Base-by-base conservation (phyloP, 2,329 filamentous ascomycete genomes). In the Penicillium sp. region DNA sequence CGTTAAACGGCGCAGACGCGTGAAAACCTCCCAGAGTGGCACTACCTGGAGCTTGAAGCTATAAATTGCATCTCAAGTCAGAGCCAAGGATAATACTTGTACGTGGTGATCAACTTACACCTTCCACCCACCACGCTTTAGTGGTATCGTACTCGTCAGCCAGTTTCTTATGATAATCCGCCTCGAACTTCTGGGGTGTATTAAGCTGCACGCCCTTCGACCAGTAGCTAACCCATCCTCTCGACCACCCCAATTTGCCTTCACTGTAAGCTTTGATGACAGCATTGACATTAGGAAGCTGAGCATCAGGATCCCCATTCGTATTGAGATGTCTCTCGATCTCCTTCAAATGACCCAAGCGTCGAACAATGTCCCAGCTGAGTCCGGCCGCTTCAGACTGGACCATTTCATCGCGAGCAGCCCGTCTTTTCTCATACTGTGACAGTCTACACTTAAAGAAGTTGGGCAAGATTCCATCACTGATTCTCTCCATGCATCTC, bases 151-250 rank as follows among this genome's bases (percentile, higher is more conserved):
- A 12, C 5, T 26, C 28, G n/a, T 16, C 16, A 9, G 38, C 11
- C 19, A 31, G 19, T 22, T 11, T 38, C 10, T 42, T 43, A 17
- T 56, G 40, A 12, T 49, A 10, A 7, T 54, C 28, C 17, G 19
- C 36, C 22, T 44, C 37, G 19, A 54, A 54, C 7, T 47, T 33
- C n/a, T 28, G 30, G n/a, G 57, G 54, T 14, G 36, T 5, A 35
- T 55, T 57, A 30, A 59, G 22, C 31, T 50, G 49, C 22, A 22
- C 9, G 19, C 57, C 50, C 6, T 54, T n/a, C 4, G 45, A 50
- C 57, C 57, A 59, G 28, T 59, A 59, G 19, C 49, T 56, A 7
- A 59, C 50, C 57, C 45, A 36, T 31, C 42, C 19, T 17, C 22
- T 41, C 30, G 38, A 46, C 42, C 42, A 50, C 5, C 43, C 30